These are phyloP conservation scores for Artomyces pyxidatus DNA, from an alignment of 768 basidiomycete genomes.

Conservation along the genomic window DNA sequence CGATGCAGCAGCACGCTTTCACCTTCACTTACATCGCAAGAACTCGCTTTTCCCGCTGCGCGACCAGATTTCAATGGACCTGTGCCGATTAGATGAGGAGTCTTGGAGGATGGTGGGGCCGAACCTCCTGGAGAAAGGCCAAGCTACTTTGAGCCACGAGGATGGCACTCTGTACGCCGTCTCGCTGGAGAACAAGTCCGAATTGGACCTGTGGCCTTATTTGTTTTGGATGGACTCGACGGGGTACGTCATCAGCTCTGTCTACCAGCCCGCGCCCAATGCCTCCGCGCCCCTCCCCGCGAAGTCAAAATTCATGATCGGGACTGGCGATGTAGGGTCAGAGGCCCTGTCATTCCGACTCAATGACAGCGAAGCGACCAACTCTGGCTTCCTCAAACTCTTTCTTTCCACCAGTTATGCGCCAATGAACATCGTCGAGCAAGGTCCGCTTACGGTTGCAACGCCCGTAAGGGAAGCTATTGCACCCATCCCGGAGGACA, in stretches of 20 bases:
- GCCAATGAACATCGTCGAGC: conserved; percentile 42
- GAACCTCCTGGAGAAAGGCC: conserved; percentile 40
- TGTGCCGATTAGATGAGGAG: conserved; percentile 39
- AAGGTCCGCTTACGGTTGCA: conserved; percentile 21
- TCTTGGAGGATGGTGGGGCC: conserved; percentile 35
- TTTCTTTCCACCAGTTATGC: conserved; percentile 47
- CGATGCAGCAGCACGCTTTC: conserved; percentile 51
- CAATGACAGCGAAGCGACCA: conserved; percentile 27
- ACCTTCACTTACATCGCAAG: conserved; percentile 45
- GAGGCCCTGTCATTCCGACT: conserved; percentile 41
- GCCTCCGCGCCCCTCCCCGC: conserved; percentile 36
- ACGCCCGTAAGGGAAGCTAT: not conserved
- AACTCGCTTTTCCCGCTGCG: conserved; percentile 41
- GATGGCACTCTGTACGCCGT: conserved; percentile 38
- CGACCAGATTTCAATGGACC: conserved; percentile 43
- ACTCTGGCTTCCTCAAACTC: conserved; percentile 48
- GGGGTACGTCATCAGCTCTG: conserved; percentile 42
- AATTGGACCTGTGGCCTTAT: conserved; percentile 53
- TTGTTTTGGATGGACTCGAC: conserved; percentile 54
- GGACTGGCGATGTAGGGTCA: conserved; percentile 35
- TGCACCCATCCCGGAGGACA: not conserved
- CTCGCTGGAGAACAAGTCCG: conserved; percentile 41
- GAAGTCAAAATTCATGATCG: conserved; percentile 32
- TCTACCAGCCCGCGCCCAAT: conserved; percentile 42
- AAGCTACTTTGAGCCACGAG: conserved; percentile 37